phyloP scores from a whole-genome alignment of 306 rosid species.

The Acacia crassicarpa region DNA sequence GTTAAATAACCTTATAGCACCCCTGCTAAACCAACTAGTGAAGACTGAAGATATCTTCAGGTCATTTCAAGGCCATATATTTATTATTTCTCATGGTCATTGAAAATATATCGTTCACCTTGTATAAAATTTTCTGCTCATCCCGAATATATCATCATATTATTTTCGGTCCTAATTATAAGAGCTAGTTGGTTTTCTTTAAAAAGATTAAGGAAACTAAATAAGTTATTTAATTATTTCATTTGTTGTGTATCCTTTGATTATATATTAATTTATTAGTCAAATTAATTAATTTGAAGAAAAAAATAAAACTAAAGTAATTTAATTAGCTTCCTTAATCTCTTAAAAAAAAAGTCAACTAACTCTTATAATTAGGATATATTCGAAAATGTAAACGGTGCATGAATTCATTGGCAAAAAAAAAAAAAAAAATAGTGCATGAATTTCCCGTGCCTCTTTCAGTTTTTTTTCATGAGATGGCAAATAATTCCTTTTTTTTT shows the following conservation, averaged over 20 bases:
- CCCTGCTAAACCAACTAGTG: neutral
- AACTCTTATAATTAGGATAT: too few species aligned
- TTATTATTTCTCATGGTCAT: neutral
- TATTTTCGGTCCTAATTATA: too few species aligned
- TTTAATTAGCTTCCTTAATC: too few species aligned
- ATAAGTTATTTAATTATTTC: too few species aligned
- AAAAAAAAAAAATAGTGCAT: neutral
- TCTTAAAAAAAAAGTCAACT: too few species aligned
- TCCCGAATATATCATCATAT: neutral
- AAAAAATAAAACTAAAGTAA: too few species aligned
- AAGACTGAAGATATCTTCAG: neutral
- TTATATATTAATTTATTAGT: too few species aligned
- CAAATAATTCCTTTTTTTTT: too few species aligned
- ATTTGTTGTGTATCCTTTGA: too few species aligned
- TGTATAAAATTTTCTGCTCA: neutral
- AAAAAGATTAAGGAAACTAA: too few species aligned
- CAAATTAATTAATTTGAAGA: too few species aligned
- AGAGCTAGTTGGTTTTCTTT: too few species aligned
- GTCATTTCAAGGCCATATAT: neutral
- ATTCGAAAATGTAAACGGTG: neutral
- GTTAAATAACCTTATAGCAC: neutral
- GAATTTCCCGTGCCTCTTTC: neutral
- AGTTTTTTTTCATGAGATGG: neutral
- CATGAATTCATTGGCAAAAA: neutral
- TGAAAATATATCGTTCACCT: neutral